A percentile compares a stretch with the other conserved stretches of the same genome.
Evolutionary conservation across 257 asterid species (phyloP).

Genomic region (Verbascum thapsus): DNA sequence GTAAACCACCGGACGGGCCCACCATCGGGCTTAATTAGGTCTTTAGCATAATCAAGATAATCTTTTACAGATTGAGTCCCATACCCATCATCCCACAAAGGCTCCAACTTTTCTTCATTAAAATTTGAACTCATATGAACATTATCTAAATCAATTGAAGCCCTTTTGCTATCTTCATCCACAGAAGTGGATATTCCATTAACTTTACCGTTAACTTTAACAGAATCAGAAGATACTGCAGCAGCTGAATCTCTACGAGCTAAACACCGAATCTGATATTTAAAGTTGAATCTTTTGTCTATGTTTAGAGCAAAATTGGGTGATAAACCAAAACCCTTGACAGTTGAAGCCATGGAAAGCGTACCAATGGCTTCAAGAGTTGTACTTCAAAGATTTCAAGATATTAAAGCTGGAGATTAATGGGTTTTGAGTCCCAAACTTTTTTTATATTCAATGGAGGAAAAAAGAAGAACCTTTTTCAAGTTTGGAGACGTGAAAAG

Average conservation of each 20-base stretch:
- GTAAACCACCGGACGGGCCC: conserved; percentile 98
- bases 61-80: conserved; percentile 77
- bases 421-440: too few relatives aligned
- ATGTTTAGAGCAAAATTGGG: conserved; percentile 29
- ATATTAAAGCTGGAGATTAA: too few relatives aligned
- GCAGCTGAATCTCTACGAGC: conserved; percentile 53
- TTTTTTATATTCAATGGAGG: too few relatives aligned
- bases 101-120: conserved; percentile 47
- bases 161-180: conserved; percentile 38
- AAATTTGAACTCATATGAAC: conserved; percentile 29
- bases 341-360: conserved; percentile 40
- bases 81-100: conserved; percentile 96
- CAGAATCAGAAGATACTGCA: conserved; percentile 41
- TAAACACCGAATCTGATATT: conserved; percentile 40
- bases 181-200: conserved; percentile 39
- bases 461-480: too few relatives aligned
- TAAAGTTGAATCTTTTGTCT: conserved; percentile 39
- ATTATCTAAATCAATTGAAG: conserved; percentile 37
- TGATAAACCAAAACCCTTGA: conserved; percentile 25
- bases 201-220: conserved; percentile 42
- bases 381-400: too few relatives aligned
- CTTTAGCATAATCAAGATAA: conserved; percentile 64
- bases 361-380: too few relatives aligned
- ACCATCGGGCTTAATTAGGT: conserved; percentile 71
- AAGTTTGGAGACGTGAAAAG: neutral